Evolutionary conservation across 2,329 filamentous ascomycete species (phyloP), one percentile per base, ranked within the genome.

Genomic region (Botrytis pseudocinerea): DNA sequence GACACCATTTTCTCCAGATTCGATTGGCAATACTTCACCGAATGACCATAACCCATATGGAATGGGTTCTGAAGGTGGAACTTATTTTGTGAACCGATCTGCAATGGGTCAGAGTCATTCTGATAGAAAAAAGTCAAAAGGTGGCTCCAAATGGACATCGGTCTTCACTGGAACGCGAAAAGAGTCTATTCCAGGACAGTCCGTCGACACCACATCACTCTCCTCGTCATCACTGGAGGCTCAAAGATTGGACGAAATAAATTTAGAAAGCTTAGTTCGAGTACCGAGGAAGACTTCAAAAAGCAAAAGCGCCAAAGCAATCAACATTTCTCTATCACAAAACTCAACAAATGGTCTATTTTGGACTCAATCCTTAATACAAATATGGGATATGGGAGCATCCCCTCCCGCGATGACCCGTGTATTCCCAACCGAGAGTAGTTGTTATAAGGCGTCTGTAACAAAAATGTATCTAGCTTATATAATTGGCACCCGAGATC

Each of bases 401-500:
- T 82, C 82, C 1, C 82, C 83, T 9, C 81, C 82, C 1, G 79
- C 79, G 2, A 75, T 81, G 61, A 76, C 79, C 40, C 78, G 81
- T 65, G 78, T 79, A 12, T 80, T 84, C 42, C 74, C 79, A 22
- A 82, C 81, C 0, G 82, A 83, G 61, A 83, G 82, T 74, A 82
- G 80, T 18, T 84, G 82, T 72, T 79, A 83, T 25, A 74, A 83
- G 38, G 82, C 82, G 32, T 79, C 82, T 7, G 80, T 84, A 1
- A 82, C 81, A 1, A 83, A 80, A 71, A 77, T 77, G 10, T 79
- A 83, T 73, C 72, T 83, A 35, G 82, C 82, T 40, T 84, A 83
- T 74, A 80, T 84, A 9, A 80, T 83, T 72, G 82, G 82, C 5
- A 83, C 80, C 25, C 78, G 82, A n/a, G 82, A 83, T 71, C 82